Percentiles rank a stretch among this genome's conserved stretches.
Conservation (phyloP, 2,329 filamentous ascomycete species). For the Neopestalotiopsis rosae region DNA sequence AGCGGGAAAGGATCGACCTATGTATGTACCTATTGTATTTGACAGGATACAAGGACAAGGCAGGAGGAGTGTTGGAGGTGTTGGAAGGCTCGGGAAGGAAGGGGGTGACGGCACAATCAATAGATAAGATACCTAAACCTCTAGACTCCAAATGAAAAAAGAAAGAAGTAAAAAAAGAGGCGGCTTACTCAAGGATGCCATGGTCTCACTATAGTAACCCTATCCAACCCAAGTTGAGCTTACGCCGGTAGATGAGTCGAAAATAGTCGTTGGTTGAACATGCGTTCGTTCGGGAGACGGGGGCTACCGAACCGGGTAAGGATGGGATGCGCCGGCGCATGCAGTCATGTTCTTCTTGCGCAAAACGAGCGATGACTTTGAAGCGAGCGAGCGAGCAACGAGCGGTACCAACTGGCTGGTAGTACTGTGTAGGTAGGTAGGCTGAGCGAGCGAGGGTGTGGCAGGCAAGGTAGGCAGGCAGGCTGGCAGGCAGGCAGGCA, state of each 20-base stretch:
- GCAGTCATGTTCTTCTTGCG: conserved; percentile 4
- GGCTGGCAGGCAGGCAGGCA: too few relatives aligned
- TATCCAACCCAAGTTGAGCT: not conserved
- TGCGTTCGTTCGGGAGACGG: conserved; percentile 6
- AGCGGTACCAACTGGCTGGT: not conserved
- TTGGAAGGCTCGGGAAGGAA: not conserved
- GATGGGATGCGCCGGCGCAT: conserved; percentile 12
- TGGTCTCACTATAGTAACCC: conserved; percentile 14
- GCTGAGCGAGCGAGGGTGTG: not conserved
- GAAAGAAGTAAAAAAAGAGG: not conserved
- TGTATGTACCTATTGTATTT: not conserved
- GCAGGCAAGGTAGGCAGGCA: too few relatives aligned
- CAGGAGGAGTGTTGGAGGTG: not conserved
- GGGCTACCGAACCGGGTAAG: conserved; percentile 17
- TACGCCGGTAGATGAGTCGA: conserved; percentile 11
- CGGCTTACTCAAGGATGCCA: conserved; percentile 25
- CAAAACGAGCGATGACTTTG: not conserved
- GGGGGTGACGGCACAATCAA: not conserved
- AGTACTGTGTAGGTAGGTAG: not conserved
- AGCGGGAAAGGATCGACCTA: not conserved
- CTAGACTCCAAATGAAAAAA: not conserved
- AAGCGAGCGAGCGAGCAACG: not conserved
- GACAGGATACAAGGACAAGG: not conserved
- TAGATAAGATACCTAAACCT: not conserved
- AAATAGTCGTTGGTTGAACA: conserved; percentile 3